Conservation (phyloP, 768 basidiomycete genomes). For the Kwoniella botswanensis region DNA sequence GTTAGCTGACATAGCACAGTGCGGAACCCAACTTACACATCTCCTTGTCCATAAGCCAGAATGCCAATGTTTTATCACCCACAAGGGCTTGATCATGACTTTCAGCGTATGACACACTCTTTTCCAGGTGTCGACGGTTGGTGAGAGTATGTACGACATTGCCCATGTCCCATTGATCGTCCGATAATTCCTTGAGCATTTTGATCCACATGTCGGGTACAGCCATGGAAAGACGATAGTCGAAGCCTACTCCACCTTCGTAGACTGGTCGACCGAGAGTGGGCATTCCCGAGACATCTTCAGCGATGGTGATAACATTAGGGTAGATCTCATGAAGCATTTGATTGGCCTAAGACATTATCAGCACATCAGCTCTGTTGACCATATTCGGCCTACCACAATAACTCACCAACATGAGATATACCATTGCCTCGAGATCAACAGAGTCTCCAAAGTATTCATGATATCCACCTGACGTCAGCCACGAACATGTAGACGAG, state of each 20-base stretch:
- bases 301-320: slow-evolving; percentile 84
- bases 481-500: not conserved
- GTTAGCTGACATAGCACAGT: not conserved
- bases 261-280: slow-evolving; percentile 78
- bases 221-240: slow-evolving; percentile 98
- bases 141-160: slow-evolving; percentile 87
- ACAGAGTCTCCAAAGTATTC: slow-evolving; percentile 91
- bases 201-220: slow-evolving; percentile 99
- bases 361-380: not conserved
- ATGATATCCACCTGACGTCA: slow-evolving; percentile 71
- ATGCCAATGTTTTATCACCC: slow-evolving; percentile 97
- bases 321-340: slow-evolving; percentile 83
- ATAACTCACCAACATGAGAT: slow-evolving; percentile 88
- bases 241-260: slow-evolving; percentile 92
- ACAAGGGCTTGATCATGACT: slow-evolving; percentile 98
- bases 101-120: slow-evolving; percentile 90
- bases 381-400: not conserved
- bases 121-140: slow-evolving; percentile 86
- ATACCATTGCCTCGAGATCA: slow-evolving; percentile 88
- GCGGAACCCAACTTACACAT: slow-evolving; percentile 74
- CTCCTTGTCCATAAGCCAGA: slow-evolving; percentile 99
- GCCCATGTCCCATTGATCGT: slow-evolving; percentile 85
- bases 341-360: slow-evolving; percentile 77
- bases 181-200: slow-evolving; percentile 85
- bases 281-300: slow-evolving; percentile 99